Conservation (phyloP, 2,329 filamentous ascomycete species). For the Thelonectria olida region DNA sequence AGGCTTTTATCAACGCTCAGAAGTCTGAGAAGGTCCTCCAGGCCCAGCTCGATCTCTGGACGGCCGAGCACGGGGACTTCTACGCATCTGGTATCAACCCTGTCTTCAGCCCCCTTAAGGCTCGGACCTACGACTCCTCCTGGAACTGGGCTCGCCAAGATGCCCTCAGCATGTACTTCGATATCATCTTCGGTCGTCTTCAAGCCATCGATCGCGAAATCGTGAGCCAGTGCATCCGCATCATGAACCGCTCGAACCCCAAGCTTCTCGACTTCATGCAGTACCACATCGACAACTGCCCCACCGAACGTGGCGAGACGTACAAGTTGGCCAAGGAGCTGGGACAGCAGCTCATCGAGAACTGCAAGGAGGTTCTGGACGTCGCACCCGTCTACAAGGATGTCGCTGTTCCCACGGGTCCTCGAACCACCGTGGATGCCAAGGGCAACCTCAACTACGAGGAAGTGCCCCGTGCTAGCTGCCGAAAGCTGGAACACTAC, state of each 20-base stretch:
- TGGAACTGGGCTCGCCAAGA: slow-evolving; percentile 99
- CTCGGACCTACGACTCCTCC: slow-evolving; percentile 94
- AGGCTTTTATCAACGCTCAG: slow-evolving; percentile 85
- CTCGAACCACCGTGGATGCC: slow-evolving; percentile 89
- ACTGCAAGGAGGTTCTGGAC: slow-evolving; percentile 91
- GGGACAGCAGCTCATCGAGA: slow-evolving; percentile 92
- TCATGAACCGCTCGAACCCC: slow-evolving; percentile 99
- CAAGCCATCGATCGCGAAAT: slow-evolving; percentile 96
- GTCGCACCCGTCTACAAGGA: slow-evolving; percentile 94
- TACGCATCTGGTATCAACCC: slow-evolving; percentile 96
- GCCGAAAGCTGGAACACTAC: slow-evolving; percentile 97
- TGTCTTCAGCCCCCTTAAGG: slow-evolving; percentile 91
- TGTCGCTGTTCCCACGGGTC: slow-evolving; percentile 89
- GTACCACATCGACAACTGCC: slow-evolving; percentile 99
- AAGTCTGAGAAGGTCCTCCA: slow-evolving; percentile 89
- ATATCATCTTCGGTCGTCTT: slow-evolving; percentile 96
- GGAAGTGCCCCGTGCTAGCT: slow-evolving; percentile 86
- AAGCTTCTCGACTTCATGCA: slow-evolving; percentile 98
- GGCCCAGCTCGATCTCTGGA: slow-evolving; percentile 94
- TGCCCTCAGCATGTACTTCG: slow-evolving; percentile 97
- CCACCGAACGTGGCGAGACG: slow-evolving; percentile 94
- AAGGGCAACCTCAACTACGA: slow-evolving; percentile 93
- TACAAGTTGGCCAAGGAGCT: slow-evolving; percentile 98
- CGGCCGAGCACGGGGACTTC: slow-evolving; percentile 93
- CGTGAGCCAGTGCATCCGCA: slow-evolving; percentile 96